Conservation (phyloP, 495 filamentous ascomycete species). For the Terfezia claveryi region DNA sequence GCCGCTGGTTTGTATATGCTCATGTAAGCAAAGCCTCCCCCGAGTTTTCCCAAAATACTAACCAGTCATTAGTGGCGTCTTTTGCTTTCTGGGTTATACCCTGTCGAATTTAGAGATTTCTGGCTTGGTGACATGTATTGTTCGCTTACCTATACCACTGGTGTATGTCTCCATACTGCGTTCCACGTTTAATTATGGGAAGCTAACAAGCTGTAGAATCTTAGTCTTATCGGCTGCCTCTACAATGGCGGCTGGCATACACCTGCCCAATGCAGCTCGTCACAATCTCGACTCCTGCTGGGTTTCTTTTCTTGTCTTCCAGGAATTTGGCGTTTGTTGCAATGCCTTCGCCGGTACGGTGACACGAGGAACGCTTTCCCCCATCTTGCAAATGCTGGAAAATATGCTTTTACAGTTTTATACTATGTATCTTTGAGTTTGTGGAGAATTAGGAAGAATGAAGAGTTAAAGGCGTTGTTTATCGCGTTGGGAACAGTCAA, state of each 20-base stretch:
- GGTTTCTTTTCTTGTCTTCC: slow-evolving; percentile 76
- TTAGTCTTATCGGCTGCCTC: slow-evolving; percentile 85
- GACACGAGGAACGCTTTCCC: slow-evolving; percentile 78
- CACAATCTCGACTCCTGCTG: slow-evolving; percentile 55
- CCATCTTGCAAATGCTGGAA: slow-evolving; percentile 77
- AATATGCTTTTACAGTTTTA: slow-evolving; percentile 70
- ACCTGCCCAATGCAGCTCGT: slow-evolving; percentile 60
- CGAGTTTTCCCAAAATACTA: neutral
- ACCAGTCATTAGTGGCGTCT: slow-evolving; percentile 46
- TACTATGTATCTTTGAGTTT: slow-evolving; percentile 54
- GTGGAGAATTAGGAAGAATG: slow-evolving; percentile 47
- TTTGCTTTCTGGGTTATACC: slow-evolving; percentile 63
- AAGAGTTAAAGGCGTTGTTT: slow-evolving; percentile 43
- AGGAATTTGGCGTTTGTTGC: slow-evolving; percentile 67
- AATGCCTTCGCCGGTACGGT: slow-evolving; percentile 73
- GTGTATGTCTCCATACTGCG: slow-evolving; percentile 33
- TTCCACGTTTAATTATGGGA: neutral
- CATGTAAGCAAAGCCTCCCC: slow-evolving; percentile 33
- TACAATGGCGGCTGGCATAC: slow-evolving; percentile 55
- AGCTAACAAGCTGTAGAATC: slow-evolving; percentile 35
- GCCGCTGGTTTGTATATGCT: slow-evolving; percentile 66
- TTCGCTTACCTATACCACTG: slow-evolving; percentile 71
- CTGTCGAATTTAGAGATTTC: slow-evolving; percentile 92
- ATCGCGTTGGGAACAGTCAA: slow-evolving; percentile 62
- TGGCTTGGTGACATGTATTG: slow-evolving; percentile 96